These are phyloP conservation scores for Cytospora piceicola DNA, from an alignment of 2,329 filamentous ascomycete species.

Conservation along the genomic window DNA sequence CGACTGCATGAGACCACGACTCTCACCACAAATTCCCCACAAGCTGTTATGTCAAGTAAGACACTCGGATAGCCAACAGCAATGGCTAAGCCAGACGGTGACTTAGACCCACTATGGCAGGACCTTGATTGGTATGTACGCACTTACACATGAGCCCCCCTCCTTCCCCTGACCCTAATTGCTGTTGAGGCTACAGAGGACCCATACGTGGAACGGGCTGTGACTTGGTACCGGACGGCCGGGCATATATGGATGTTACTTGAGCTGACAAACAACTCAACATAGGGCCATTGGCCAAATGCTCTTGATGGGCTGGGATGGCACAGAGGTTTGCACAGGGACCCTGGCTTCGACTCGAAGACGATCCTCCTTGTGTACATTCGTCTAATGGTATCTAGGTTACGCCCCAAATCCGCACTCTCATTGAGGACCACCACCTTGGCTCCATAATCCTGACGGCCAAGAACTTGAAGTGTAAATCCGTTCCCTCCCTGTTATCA, in stretches of 20 bases:
- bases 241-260: slow-evolving; percentile 20
- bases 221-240: slow-evolving; percentile 26
- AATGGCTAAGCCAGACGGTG: slow-evolving; percentile 50
- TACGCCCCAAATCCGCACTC: slow-evolving; percentile 77
- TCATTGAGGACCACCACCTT: slow-evolving; percentile 83
- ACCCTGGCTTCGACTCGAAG: neutral
- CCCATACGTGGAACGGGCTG: slow-evolving; percentile 1
- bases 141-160: slow-evolving; percentile 32
- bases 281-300: slow-evolving; percentile 73
- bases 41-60: slow-evolving; percentile 18
- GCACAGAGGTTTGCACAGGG: slow-evolving; percentile 64
- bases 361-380: neutral
- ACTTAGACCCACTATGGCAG: slow-evolving; percentile 70
- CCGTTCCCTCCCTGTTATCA: slow-evolving; percentile 9
- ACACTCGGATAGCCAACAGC: slow-evolving; percentile 22
- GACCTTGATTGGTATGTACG: slow-evolving; percentile 71
- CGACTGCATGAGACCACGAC: neutral
- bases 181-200: neutral
- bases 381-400: neutral
- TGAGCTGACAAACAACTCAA: slow-evolving; percentile 41
- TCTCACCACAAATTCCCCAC: neutral
- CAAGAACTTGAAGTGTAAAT: slow-evolving; percentile 80
- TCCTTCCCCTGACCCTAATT: slow-evolving; percentile 15
- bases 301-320: slow-evolving; percentile 86
- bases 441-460: slow-evolving; percentile 85